Conservation (phyloP, 192 early-diverging fungal species). For the Chytriomyces sp. region DNA sequence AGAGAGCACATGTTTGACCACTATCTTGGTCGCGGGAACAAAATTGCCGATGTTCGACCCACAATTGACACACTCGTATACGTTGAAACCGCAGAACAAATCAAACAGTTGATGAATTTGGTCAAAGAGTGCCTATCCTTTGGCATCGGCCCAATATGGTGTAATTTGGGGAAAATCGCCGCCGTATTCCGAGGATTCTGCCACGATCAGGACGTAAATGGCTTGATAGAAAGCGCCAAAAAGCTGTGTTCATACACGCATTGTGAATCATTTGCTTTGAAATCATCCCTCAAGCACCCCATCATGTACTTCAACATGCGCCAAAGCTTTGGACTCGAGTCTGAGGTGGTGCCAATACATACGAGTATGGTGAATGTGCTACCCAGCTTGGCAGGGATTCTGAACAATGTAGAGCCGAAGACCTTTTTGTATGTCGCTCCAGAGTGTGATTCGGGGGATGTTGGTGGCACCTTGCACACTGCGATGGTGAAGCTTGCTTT, state of each 20-base stretch:
- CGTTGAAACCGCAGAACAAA: background rate
- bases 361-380: background rate
- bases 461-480: background rate
- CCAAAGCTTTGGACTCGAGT: conserved; percentile 5
- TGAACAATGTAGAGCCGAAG: background rate
- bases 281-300: conserved; percentile 6
- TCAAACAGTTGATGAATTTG: background rate
- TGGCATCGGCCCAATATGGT: background rate
- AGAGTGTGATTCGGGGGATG: background rate
- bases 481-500: background rate
- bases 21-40: conserved; percentile 9
- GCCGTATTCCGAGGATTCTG: conserved; percentile 14
- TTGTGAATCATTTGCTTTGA: conserved; percentile 14
- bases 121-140: background rate
- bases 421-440: background rate
- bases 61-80: conserved; percentile 11
- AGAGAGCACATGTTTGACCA: conserved; percentile 1
- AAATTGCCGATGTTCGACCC: conserved; percentile 9
- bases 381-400: background rate
- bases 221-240: background rate
- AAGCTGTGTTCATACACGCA: background rate
- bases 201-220: background rate
- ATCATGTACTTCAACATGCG: conserved; percentile 5
- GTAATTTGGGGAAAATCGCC: conserved; percentile 7
- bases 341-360: background rate